Conservation (phyloP, 2,329 filamentous ascomycete species). For the Cephalotrichum gorgonifer region DNA sequence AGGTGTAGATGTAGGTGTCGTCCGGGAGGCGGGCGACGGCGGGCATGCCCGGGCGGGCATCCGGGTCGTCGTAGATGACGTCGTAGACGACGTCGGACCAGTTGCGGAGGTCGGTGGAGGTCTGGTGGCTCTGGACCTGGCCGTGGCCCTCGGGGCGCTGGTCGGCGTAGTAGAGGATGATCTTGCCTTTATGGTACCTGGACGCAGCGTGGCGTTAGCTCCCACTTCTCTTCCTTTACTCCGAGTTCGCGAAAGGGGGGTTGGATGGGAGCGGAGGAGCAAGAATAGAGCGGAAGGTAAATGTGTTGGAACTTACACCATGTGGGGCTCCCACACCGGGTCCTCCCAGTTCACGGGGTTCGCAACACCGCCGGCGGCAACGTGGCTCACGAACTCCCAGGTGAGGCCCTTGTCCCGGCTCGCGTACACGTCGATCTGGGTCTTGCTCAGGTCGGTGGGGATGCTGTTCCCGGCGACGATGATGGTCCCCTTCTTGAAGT, state of each 20-base stretch:
- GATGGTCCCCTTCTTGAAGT: constrained; percentile 51
- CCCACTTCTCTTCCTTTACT: background rate
- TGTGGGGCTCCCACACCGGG: constrained; percentile 64
- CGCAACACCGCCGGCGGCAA: constrained; percentile 54
- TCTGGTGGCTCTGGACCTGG: constrained; percentile 60
- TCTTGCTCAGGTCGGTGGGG: constrained; percentile 47
- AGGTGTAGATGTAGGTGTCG: constrained; percentile 52
- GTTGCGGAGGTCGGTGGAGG: constrained; percentile 43
- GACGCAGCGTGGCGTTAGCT: constrained; percentile 20
- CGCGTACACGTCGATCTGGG: constrained; percentile 61
- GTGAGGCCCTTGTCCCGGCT: constrained; percentile 47
- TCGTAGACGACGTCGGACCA: constrained; percentile 50
- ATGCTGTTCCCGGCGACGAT: constrained; percentile 52
- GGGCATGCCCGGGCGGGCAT: constrained; percentile 59
- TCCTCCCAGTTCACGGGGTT: constrained; percentile 53
- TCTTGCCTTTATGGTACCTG: constrained; percentile 41
- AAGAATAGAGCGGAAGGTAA: background rate
- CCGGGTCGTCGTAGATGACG: constrained; percentile 51
- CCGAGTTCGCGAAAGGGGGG: background rate
- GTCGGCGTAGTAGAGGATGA: constrained; percentile 62
- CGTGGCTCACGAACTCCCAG: constrained; percentile 58
- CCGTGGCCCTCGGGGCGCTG: constrained; percentile 56
- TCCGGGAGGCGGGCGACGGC: constrained; percentile 47
- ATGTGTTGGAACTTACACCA: constrained; percentile 26
- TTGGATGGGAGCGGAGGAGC: too few relatives aligned